phyloP scores from a whole-genome alignment of 495 filamentous ascomycete genomes.

The Lichenothelia convexa region DNA sequence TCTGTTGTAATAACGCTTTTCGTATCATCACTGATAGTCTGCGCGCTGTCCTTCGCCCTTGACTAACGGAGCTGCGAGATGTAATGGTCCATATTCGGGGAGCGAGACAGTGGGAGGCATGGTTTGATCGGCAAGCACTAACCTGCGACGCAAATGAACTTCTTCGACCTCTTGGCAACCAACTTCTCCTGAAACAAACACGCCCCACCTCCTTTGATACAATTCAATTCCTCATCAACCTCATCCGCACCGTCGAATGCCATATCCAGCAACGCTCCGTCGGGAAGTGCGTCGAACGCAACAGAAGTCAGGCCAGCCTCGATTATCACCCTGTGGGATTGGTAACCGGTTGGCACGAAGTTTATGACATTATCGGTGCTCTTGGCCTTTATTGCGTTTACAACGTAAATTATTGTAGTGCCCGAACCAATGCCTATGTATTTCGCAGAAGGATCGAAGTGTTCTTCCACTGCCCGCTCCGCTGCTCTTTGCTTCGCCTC shows the following conservation, averaged over 20 bases:
- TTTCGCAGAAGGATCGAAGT: constrained; percentile 53
- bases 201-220: constrained; percentile 92
- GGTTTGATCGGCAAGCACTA: constrained; percentile 10
- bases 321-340: constrained; percentile 67
- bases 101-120: neutral
- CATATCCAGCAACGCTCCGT: constrained; percentile 48
- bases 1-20: too few species aligned
- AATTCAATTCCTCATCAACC: constrained; percentile 85
- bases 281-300: constrained; percentile 52
- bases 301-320: constrained; percentile 56
- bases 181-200: constrained; percentile 98
- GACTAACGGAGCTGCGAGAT: too few species aligned
- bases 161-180: constrained; percentile 65
- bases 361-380: constrained; percentile 11
- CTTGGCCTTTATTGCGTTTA: constrained; percentile 53
- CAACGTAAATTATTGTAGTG: constrained; percentile 85
- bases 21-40: too few species aligned
- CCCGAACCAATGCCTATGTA: constrained; percentile 88
- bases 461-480: constrained; percentile 60
- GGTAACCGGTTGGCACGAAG: constrained; percentile 85
- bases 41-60: neutral
- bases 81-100: too few species aligned
- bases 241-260: constrained; percentile 94
- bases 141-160: constrained; percentile 90
- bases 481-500: constrained; percentile 71